Conservation (phyloP, 78 protist genomes). For the Dictyostelium firmibasis region DNA sequence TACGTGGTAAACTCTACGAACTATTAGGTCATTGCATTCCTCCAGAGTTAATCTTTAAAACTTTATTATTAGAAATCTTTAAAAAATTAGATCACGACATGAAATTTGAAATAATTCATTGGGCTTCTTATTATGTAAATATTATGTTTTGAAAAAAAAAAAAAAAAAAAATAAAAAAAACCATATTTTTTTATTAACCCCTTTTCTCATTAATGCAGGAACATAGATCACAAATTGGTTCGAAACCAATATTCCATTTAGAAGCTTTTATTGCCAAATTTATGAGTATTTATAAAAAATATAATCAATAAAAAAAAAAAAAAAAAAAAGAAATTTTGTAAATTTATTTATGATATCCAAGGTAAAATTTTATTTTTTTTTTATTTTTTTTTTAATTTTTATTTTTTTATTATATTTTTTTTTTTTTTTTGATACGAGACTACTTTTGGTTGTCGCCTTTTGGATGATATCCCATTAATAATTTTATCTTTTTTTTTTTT, state of each 20-base stretch:
- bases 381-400: no score
- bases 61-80: slow-evolving; percentile 38
- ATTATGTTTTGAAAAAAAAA: not conserved
- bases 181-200: not conserved
- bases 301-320: not conserved
- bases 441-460: no score
- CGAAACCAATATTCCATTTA: slow-evolving; percentile 94
- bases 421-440: not conserved
- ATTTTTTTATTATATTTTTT: no score
- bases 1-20: slow-evolving; percentile 93
- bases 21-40: slow-evolving; percentile 97
- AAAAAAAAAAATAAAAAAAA: no score
- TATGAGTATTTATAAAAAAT: slow-evolving; percentile 92
- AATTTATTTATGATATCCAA: not conserved
- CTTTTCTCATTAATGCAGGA: slow-evolving; percentile 56
- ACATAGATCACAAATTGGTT: slow-evolving; percentile 88
- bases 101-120: slow-evolving; percentile 73
- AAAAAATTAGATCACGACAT: slow-evolving; percentile 22
- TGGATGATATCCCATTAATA: no score
- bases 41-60: slow-evolving; percentile 90
- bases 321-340: not conserved
- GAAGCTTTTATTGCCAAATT: slow-evolving; percentile 97
- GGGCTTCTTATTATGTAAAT: slow-evolving; percentile 89
- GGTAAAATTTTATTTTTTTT: not conserved
- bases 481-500: no score